These are phyloP conservation scores for Xylariaceae sp. DNA, from an alignment of 2,329 filamentous ascomycete genomes.

Conservation along the genomic window DNA sequence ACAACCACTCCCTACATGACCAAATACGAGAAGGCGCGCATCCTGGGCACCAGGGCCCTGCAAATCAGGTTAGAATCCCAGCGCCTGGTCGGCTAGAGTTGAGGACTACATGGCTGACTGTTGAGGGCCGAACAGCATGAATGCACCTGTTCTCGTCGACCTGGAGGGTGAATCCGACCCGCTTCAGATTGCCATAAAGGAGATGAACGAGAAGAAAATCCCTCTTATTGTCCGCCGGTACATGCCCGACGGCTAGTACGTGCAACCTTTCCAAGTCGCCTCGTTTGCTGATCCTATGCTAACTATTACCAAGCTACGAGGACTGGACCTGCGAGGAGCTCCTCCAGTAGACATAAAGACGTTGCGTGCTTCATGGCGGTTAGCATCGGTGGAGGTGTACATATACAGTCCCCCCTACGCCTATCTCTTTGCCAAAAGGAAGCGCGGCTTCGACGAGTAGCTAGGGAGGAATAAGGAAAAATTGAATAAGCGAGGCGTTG, in stretches of 20 bases:
- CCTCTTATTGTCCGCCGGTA: constrained; percentile 92
- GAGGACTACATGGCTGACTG: constrained; percentile 24
- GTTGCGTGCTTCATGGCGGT: neutral
- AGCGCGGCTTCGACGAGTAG: neutral
- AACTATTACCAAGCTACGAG: constrained; percentile 67
- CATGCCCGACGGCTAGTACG: constrained; percentile 92
- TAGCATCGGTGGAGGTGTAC: neutral
- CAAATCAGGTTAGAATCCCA: constrained; percentile 62
- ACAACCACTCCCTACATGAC: constrained; percentile 98
- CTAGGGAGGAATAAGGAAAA: constrained; percentile 8
- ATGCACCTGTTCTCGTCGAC: constrained; percentile 93
- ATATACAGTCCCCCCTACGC: neutral
- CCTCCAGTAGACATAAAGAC: constrained; percentile 48
- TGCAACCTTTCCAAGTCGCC: constrained; percentile 28
- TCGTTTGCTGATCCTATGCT: constrained; percentile 10
- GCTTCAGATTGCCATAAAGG: constrained; percentile 94
- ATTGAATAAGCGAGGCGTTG: constrained; percentile 22
- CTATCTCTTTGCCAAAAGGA: neutral
- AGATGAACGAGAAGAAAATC: constrained; percentile 97
- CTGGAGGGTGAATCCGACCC: constrained; percentile 97
- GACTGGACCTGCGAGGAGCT: constrained; percentile 99
- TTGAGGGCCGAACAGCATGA: constrained; percentile 58
- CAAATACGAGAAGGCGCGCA: constrained; percentile 94
- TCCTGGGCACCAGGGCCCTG: constrained; percentile 85
- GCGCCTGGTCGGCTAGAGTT: neutral